A percentile compares a stretch with the other conserved stretches of the same genome.
Conservation (phyloP, 2,329 filamentous ascomycete genomes). For the Conoideocrella luteorostrata region DNA sequence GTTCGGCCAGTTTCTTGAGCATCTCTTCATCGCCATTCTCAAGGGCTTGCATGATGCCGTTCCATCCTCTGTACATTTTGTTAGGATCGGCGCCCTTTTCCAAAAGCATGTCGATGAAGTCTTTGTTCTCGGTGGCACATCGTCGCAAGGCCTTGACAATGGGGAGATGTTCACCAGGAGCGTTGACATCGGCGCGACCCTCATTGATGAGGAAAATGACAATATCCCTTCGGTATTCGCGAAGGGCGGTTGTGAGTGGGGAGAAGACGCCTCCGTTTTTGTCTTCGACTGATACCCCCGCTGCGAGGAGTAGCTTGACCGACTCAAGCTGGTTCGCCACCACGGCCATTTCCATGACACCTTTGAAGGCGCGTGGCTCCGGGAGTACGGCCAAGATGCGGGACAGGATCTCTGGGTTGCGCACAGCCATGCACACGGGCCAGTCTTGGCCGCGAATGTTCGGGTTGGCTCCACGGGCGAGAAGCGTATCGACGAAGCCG, state of each 20-base stretch:
- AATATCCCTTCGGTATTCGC: constrained; percentile 55
- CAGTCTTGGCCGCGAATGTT: constrained; percentile 60
- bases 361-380: constrained; percentile 57
- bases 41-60: constrained; percentile 57
- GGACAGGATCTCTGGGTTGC: constrained; percentile 52
- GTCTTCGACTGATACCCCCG: constrained; percentile 63
- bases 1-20: constrained; percentile 44
- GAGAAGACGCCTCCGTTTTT: constrained; percentile 69
- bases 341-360: constrained; percentile 62
- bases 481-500: constrained; percentile 54
- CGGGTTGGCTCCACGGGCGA: constrained; percentile 54
- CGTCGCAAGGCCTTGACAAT: constrained; percentile 63
- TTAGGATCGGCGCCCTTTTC: constrained; percentile 61
- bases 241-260: constrained; percentile 59
- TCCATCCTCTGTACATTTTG: constrained; percentile 60
- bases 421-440: constrained; percentile 64
- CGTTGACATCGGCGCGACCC: constrained; percentile 57
- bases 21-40: constrained; percentile 55
- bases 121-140: constrained; percentile 47
- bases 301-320: constrained; percentile 57
- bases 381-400: constrained; percentile 51
- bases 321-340: constrained; percentile 60
- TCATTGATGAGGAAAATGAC: constrained; percentile 55
- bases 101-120: constrained; percentile 57
- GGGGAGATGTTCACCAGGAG: constrained; percentile 63